Evolutionary conservation across 2,329 filamentous ascomycete genomes (phyloP), one percentile per base, ranked within the genome.

Genomic region (Xylariales sp.): DNA sequence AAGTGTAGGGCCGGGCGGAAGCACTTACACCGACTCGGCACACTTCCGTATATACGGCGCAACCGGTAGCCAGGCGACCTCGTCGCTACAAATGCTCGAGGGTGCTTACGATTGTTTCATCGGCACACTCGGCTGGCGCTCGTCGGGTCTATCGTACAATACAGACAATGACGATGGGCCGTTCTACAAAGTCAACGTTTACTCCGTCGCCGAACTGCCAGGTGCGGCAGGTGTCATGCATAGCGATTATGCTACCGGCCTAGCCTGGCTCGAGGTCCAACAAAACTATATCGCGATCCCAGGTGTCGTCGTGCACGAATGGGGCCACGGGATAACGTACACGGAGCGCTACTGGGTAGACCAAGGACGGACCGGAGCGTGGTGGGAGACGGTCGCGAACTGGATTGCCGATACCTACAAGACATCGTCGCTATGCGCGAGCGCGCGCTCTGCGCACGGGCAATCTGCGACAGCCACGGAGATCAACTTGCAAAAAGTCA

Each of bases 331-430:
- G 0, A 74, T 86, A 67, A 82, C 83, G 18, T 85, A 84, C 64
- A 78, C 81, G 16, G 81, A 81, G 65, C 74, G 77, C 4, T 78
- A 77, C 8, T 83, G 82, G 82, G 79, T 85, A 3, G 75, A 83
- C 60, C 83, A 85, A 65, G 74, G 70, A 1, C 76, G 78, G 1
- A 85, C 83, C 0, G 83, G 83, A 0, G 82, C 83, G 3, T 86
- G 84, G 84, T 85, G 83, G 83, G 84, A 86, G 75, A 81, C 83
- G 1, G 75, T 85, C 0, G 84, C 84, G 45, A 83, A 86, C 67
- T 86, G 81, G 75, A 78, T 85, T 5, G 82, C 83, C 3, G 84
- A 86, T 64, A 83, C 81, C 0, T 85, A 83, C 74, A 78, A 81
- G 63, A 84, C 83, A 0, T 83, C 81, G 0, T 74, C 80, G 0